Conservation (phyloP, 1,284 basidiomycete species). For the Tylopilus orsonianus region DNA sequence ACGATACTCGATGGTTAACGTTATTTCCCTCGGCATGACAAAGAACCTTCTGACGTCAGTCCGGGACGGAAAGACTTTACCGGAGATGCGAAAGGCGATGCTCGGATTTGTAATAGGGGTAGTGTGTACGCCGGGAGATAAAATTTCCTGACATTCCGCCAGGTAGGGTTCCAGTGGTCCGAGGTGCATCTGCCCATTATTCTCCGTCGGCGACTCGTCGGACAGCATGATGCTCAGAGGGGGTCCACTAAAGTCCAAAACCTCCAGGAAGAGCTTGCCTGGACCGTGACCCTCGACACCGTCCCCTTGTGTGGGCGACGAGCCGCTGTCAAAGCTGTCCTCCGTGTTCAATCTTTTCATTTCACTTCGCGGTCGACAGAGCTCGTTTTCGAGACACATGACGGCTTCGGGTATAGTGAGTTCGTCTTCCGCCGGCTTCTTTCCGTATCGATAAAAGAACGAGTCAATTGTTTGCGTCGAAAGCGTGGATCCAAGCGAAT, state of each 20-base stretch:
- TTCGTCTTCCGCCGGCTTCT: slow-evolving; percentile 68
- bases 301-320: slow-evolving; percentile 46
- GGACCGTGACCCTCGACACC: slow-evolving; percentile 18
- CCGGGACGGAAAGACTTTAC: no score
- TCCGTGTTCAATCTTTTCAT: slow-evolving; percentile 57
- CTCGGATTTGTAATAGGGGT: no score
- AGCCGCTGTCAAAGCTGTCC: slow-evolving; percentile 34
- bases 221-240: slow-evolving; percentile 31
- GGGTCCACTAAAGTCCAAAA: slow-evolving; percentile 66
- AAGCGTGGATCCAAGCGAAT: slow-evolving; percentile 93
- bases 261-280: slow-evolving; percentile 43
- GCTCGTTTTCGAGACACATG: slow-evolving; percentile 76
- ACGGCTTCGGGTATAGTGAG: slow-evolving; percentile 81
- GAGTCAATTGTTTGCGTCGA: slow-evolving; percentile 75
- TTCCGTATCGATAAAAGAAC: slow-evolving; percentile 76
- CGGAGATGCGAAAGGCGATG: no score
- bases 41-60: no score
- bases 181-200: slow-evolving; percentile 12
- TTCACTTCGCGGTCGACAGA: slow-evolving; percentile 70
- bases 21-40: no score
- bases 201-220: slow-evolving; percentile 27
- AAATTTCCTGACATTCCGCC: slow-evolving; percentile 53
- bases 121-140: no score
- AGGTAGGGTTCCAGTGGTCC: slow-evolving; percentile 29
- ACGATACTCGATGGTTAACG: no score